Conservation (phyloP, 805 yeast species). For the Myxozyma geophila region DNA sequence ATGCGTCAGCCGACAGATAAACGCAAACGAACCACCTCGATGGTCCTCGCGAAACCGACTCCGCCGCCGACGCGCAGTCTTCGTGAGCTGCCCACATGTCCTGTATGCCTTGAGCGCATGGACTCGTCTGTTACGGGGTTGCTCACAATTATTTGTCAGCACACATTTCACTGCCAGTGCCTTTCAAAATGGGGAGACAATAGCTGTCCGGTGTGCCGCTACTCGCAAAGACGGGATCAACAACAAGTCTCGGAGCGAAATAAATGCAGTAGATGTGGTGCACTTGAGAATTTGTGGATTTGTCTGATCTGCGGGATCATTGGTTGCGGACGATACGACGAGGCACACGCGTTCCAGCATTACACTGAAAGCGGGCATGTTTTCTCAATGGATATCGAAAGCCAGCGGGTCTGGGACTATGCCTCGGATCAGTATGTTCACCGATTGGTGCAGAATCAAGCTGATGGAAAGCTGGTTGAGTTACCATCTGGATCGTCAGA, state of each 20-base stretch:
- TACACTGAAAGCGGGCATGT: conserved; percentile 79
- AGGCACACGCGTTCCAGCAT: conserved; percentile 84
- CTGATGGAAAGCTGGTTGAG: conserved; percentile 89
- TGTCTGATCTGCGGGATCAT: conserved; percentile 87
- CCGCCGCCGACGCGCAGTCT: conserved; percentile 42
- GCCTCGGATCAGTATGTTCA: conserved; percentile 91
- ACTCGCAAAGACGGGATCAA: conserved; percentile 54
- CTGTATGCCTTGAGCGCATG: conserved; percentile 88
- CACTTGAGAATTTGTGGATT: conserved; percentile 74
- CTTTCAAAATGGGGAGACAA: conserved; percentile 80
- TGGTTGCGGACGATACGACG: conserved; percentile 90
- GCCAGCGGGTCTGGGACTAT: conserved; percentile 94
- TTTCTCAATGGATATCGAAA: conserved; percentile 82
- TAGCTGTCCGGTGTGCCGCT: conserved; percentile 88
- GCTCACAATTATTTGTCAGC: conserved; percentile 88
- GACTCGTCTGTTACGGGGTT: conserved; percentile 80
- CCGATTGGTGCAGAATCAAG: conserved; percentile 77
- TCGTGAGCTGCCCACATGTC: conserved; percentile 85
- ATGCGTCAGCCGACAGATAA: neutral
- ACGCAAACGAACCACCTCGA: conserved; percentile 17
- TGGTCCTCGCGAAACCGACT: conserved; percentile 28
- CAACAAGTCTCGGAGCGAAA: conserved; percentile 18
- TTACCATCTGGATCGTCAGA: conserved; percentile 49
- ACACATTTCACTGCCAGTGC: conserved; percentile 89
- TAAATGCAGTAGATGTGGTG: conserved; percentile 62